phyloP scores from a whole-genome alignment of 345 rosid species.

The Arabidopsis thaliana region DNA sequence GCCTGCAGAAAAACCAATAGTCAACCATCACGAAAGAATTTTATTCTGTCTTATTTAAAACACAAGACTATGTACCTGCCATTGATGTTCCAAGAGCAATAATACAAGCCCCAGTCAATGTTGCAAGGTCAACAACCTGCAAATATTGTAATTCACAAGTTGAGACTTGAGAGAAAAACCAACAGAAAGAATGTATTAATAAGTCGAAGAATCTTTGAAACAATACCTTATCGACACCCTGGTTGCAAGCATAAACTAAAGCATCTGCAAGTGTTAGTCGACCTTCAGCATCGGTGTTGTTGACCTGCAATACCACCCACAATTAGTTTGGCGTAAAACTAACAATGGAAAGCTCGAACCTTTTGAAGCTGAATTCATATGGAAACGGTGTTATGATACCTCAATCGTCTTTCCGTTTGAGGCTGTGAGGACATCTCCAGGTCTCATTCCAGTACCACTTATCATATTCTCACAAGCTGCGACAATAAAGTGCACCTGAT shows the following conservation, averaged over 20 bases:
- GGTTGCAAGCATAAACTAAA: slow-evolving; percentile 89
- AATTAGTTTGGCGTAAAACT: slow-evolving; percentile 3
- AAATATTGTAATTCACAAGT: slow-evolving; percentile 12
- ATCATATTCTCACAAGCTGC: slow-evolving; percentile 99
- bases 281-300: slow-evolving; percentile 99
- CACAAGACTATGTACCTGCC: slow-evolving; percentile 61
- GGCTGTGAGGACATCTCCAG: slow-evolving; percentile 95
- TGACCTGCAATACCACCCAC: slow-evolving; percentile 58
- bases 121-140: slow-evolving; percentile 89
- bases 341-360: slow-evolving; percentile 5
- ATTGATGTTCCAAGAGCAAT: slow-evolving; percentile 94
- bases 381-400: slow-evolving; percentile 46
- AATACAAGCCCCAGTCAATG: slow-evolving; percentile 86
- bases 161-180: background rate
- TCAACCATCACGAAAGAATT: background rate
- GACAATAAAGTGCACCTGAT: slow-evolving; percentile 86
- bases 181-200: slow-evolving; percentile 11
- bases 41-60: background rate
- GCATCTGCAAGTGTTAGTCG: slow-evolving; percentile 98
- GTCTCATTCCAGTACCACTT: slow-evolving; percentile 98
- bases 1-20: slow-evolving; percentile 49
- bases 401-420: slow-evolving; percentile 95
- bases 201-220: background rate
- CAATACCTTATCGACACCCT: slow-evolving; percentile 85
- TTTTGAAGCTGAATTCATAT: slow-evolving; percentile 3